Conservation (phyloP, 2,329 filamentous ascomycete species). For the Diplodia seriata region DNA sequence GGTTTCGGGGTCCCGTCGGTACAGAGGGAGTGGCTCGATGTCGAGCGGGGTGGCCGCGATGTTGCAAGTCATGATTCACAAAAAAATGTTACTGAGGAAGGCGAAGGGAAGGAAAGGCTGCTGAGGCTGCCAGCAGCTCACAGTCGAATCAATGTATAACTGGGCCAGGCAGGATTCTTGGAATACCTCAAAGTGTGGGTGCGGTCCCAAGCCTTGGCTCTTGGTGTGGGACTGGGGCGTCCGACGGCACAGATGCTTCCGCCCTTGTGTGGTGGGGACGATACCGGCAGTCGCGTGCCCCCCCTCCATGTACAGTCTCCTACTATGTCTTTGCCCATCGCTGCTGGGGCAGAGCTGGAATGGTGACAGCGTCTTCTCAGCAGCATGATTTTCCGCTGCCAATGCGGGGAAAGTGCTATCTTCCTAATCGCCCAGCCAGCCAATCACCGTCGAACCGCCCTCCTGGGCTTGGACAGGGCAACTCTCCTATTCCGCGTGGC, state of each 20-base stretch:
- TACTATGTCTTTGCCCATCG: background rate
- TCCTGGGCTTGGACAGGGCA: background rate
- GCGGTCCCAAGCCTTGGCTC: constrained; percentile 29
- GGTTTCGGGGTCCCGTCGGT: constrained; percentile 65
- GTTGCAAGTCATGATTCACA: constrained; percentile 39
- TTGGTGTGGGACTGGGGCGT: background rate
- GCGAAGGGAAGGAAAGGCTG: constrained; percentile 2
- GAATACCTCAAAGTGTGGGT: constrained; percentile 31
- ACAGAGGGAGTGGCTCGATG: constrained; percentile 44
- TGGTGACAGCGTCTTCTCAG: constrained; percentile 2
- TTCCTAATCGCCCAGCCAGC: constrained; percentile 1
- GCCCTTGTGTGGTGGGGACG: constrained; percentile 3
- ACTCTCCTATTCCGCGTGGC: background rate
- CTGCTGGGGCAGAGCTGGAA: background rate
- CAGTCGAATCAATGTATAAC: constrained; percentile 9
- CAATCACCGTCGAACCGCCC: constrained; percentile 2
- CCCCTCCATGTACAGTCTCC: background rate
- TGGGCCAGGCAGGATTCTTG: constrained; percentile 24
- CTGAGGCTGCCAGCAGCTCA: constrained; percentile 21
- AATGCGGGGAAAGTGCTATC: constrained; percentile 27
- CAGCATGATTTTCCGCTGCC: background rate
- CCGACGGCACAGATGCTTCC: constrained; percentile 1
- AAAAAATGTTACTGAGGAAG: background rate
- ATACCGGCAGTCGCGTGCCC: background rate
- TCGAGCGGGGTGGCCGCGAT: constrained; percentile 39